Evolutionary conservation across 2,329 filamentous ascomycete genomes (phyloP).

Genomic region (Colletotrichum australisinense): DNA sequence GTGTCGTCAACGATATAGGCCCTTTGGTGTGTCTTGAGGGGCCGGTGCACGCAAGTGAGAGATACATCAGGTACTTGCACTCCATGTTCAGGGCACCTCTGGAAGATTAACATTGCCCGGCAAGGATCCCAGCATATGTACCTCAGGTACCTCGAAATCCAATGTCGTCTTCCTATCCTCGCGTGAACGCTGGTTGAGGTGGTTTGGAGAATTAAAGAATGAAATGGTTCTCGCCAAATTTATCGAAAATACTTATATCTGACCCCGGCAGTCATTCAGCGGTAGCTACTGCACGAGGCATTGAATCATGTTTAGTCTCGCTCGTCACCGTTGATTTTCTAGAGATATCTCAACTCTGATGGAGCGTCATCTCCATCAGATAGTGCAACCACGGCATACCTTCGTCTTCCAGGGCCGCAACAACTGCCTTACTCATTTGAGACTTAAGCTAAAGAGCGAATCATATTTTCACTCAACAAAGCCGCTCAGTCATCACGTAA

Average conservation of each 20-base stretch:
- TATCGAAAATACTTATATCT: not conserved
- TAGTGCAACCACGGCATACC: not conserved
- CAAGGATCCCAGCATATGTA: not conserved
- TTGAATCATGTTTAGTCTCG: not conserved
- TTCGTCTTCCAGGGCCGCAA: not conserved
- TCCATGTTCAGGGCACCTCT: too few relatives aligned
- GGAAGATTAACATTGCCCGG: too few relatives aligned
- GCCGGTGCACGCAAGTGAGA: not conserved
- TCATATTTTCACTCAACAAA: not conserved
- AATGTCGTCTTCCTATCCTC: not conserved
- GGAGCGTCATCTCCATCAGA: not conserved
- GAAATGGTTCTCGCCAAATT: not conserved
- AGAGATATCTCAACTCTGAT: too few relatives aligned
- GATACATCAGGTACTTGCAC: not conserved
- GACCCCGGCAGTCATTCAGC: not conserved
- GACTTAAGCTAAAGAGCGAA: too few relatives aligned
- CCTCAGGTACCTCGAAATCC: not conserved
- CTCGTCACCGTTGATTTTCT: not conserved
- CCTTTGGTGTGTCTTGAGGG: not conserved
- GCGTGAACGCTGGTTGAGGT: not conserved
- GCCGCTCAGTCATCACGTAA: not conserved
- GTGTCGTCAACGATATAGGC: slow-evolving; percentile 36
- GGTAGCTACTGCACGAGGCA: not conserved
- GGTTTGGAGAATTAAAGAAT: not conserved
- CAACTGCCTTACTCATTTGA: too few relatives aligned